These are phyloP conservation scores for Melastoma candidum DNA, from an alignment of 441 rosid genomes.

Conservation along the genomic window DNA sequence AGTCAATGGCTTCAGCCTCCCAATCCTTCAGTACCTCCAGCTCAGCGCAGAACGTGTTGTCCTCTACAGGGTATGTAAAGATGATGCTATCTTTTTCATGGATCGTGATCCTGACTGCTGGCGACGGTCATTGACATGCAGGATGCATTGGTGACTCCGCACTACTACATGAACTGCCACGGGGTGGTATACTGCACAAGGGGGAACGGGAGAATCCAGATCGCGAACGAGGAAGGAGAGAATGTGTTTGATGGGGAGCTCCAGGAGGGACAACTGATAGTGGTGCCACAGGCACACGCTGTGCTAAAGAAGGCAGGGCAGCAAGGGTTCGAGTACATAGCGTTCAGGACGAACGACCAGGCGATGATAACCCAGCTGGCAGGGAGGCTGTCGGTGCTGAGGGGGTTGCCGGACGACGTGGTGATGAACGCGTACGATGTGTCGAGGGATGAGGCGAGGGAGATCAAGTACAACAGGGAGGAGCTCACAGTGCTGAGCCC, in stretches of 20 bases:
- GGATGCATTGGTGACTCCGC: slow-evolving; percentile 18
- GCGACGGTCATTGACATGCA: slow-evolving; percentile 4
- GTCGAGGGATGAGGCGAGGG: slow-evolving; percentile 28
- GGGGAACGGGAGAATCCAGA: slow-evolving; percentile 16
- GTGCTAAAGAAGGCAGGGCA: slow-evolving; percentile 17
- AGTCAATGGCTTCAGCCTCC: slow-evolving; percentile 33
- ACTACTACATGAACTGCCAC: slow-evolving; percentile 22
- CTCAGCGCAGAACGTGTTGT: slow-evolving; percentile 44
- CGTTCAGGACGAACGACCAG: slow-evolving; percentile 19
- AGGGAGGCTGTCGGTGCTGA: slow-evolving; percentile 16
- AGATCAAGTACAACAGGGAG: slow-evolving; percentile 14
- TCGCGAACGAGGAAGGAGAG: slow-evolving; percentile 13
- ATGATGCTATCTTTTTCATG: too few species aligned
- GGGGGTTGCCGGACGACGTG: slow-evolving; percentile 17
- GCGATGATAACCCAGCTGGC: slow-evolving; percentile 14
- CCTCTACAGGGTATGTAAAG: slow-evolving; percentile 26
- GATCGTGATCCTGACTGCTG: neutral
- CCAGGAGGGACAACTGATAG: slow-evolving; percentile 20
- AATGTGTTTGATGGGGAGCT: slow-evolving; percentile 13
- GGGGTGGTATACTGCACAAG: slow-evolving; percentile 13
- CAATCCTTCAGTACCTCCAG: slow-evolving; percentile 30
- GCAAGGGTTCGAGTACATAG: slow-evolving; percentile 20
- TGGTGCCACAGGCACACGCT: slow-evolving; percentile 21
- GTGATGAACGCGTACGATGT: slow-evolving; percentile 15
- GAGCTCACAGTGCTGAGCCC: slow-evolving; percentile 11